phyloP scores from a whole-genome alignment of 805 yeast species.

The Diddensiella santjacobensis region DNA sequence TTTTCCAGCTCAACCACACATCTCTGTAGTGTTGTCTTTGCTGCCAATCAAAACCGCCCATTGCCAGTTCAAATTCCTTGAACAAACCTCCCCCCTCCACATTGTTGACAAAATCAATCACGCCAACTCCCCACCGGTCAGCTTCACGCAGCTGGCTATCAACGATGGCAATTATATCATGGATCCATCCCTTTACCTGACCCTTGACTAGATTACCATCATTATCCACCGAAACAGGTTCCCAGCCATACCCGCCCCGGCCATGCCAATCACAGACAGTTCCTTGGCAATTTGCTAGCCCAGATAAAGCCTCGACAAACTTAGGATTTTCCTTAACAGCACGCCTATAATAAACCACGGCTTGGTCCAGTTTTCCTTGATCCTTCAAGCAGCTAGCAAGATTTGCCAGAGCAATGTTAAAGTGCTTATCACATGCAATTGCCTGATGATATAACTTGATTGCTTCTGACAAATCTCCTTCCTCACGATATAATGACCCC shows the following conservation, averaged over 20 bases:
- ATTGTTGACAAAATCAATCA: conserved; percentile 12
- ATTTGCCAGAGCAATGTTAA: conserved; percentile 32
- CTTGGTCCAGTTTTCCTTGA: conserved; percentile 30
- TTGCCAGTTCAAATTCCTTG: conserved; percentile 11
- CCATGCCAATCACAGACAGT: conserved; percentile 33
- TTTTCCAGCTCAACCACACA: conserved; percentile 13
- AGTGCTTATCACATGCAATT: conserved; percentile 30
- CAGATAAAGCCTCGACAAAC: conserved; percentile 33
- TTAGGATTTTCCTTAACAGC: conserved; percentile 31
- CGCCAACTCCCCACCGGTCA: conserved; percentile 29
- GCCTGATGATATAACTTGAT: conserved; percentile 31
- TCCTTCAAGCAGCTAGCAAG: conserved; percentile 34
- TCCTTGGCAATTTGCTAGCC: conserved; percentile 30
- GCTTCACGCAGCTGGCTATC: conserved; percentile 26
- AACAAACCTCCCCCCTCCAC: conserved; percentile 12
- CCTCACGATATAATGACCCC: conserved; percentile 33
- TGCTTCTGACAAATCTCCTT: conserved; percentile 29
- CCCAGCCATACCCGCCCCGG: conserved; percentile 30
- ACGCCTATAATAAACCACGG: conserved; percentile 29
- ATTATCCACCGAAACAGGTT: conserved; percentile 26
- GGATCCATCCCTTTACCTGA: conserved; percentile 29
- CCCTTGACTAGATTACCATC: conserved; percentile 23
- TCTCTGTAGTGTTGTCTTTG: conserved; percentile 16
- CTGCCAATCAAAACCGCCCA: conserved; percentile 13
- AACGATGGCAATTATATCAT: conserved; percentile 22